Percentiles rank a stretch among this genome's conserved stretches.
These are phyloP conservation scores for Periconia macrospinosa DNA, from an alignment of 2,329 filamentous ascomycete species.

Conservation along the genomic window DNA sequence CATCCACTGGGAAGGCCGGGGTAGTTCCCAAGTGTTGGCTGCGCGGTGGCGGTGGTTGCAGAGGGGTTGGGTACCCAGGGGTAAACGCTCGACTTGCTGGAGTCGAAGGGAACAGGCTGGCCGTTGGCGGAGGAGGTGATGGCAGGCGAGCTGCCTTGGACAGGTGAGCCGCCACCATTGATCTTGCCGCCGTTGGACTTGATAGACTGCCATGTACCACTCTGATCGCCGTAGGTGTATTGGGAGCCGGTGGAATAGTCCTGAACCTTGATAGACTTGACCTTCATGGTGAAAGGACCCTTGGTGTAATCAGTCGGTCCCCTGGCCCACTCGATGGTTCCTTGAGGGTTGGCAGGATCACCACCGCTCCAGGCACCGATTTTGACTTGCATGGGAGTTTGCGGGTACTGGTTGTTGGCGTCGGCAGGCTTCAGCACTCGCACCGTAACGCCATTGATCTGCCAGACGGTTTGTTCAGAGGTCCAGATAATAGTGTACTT, in stretches of 20 bases:
- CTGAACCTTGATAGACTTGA: constrained; percentile 73
- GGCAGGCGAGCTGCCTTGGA: constrained; percentile 59
- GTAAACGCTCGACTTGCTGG: constrained; percentile 56
- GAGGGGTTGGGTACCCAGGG: constrained; percentile 66
- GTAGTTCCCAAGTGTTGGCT: constrained; percentile 50
- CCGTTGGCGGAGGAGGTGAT: constrained; percentile 64
- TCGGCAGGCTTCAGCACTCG: constrained; percentile 72
- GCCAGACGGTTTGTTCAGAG: constrained; percentile 80
- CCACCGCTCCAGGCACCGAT: constrained; percentile 92
- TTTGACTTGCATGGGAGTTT: constrained; percentile 93
- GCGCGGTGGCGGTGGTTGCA: constrained; percentile 53
- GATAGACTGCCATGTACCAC: constrained; percentile 82
- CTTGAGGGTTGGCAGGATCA: constrained; percentile 74
- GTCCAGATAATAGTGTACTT: constrained; percentile 96
- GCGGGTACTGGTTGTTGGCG: constrained; percentile 80
- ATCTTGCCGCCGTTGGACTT: constrained; percentile 75
- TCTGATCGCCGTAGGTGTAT: constrained; percentile 79
- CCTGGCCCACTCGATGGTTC: constrained; percentile 88
- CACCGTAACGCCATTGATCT: constrained; percentile 75
- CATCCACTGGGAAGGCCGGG: constrained; percentile 75
- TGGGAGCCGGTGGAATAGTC: constrained; percentile 92
- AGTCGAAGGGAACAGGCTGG: constrained; percentile 68
- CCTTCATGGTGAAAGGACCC: constrained; percentile 84
- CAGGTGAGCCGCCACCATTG: constrained; percentile 63
- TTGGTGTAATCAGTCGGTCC: constrained; percentile 81